Conservation (phyloP, 164 flowering plant species). For the Buxus sempervirens region DNA sequence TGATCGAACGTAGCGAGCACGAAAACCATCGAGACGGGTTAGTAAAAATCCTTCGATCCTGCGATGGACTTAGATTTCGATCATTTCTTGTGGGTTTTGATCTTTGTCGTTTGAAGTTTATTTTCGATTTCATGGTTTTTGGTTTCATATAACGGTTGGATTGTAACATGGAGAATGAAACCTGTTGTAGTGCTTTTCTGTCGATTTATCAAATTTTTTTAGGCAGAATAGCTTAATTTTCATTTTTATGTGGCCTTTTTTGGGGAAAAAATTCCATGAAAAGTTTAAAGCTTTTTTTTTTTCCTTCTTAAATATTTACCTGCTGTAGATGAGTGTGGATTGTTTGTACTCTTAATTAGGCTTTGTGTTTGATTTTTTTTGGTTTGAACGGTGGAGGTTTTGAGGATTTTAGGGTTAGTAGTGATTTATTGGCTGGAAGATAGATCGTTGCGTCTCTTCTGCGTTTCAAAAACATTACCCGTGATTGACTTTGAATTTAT, state of each 20-base stretch:
- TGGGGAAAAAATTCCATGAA: neutral
- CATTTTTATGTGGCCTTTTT: neutral
- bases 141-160: neutral
- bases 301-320: neutral
- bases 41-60: constrained; percentile 15
- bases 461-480: too few species aligned
- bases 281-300: constrained; percentile 3
- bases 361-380: neutral
- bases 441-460: neutral
- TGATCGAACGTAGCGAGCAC: constrained; percentile 9
- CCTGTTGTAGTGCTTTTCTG: neutral
- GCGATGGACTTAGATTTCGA: neutral
- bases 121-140: neutral
- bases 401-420: neutral
- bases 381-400: neutral
- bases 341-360: neutral
- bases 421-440: too few species aligned
- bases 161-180: neutral
- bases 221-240: too few species aligned
- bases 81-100: neutral
- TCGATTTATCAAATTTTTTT: neutral
- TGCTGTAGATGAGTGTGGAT: constrained; percentile 4
- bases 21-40: constrained; percentile 16
- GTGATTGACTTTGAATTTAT: too few species aligned
- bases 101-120: neutral